phyloP scores from a whole-genome alignment of 1,139 yeast genomes.

The Blastobotrys persicus region DNA sequence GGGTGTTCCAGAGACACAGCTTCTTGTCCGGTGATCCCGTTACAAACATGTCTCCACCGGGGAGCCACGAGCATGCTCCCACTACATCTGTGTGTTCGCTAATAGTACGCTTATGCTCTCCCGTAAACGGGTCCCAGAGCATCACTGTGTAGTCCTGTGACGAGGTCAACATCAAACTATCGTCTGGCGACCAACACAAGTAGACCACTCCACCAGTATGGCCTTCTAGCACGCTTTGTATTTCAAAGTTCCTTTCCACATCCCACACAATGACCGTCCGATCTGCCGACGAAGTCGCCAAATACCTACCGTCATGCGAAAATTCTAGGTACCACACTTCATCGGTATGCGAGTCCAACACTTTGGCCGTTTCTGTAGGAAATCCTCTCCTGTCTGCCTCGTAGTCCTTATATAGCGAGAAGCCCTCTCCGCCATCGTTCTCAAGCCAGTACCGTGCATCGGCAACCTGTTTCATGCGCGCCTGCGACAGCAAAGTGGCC shows the following conservation, averaged over 20 bases:
- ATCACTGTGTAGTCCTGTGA: conserved; percentile 65
- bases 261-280: conserved; percentile 65
- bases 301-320: conserved; percentile 69
- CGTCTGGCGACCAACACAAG: conserved; percentile 72
- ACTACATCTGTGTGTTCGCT: conserved; percentile 33
- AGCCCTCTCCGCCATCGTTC: conserved; percentile 26
- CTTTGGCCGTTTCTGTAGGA: conserved; percentile 45
- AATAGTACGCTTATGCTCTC: conserved; percentile 4
- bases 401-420: conserved; percentile 36
- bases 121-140: conserved; percentile 54
- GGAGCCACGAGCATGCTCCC: conserved; percentile 77
- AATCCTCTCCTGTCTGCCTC: conserved; percentile 40
- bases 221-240: conserved; percentile 43
- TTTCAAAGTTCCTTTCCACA: conserved; percentile 52
- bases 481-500: conserved; percentile 50
- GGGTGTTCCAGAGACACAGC: conserved; percentile 57
- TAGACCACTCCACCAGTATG: conserved; percentile 64
- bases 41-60: conserved; percentile 57
- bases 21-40: conserved; percentile 79
- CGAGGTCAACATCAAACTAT: conserved; percentile 62
- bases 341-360: conserved; percentile 54
- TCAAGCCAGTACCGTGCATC: conserved; percentile 39
- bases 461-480: conserved; percentile 48
- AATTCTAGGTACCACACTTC: conserved; percentile 86
- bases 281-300: conserved; percentile 78